These are phyloP conservation scores for Neospermospora avenae DNA, from an alignment of 2,329 filamentous ascomycete genomes.

Conservation along the genomic window DNA sequence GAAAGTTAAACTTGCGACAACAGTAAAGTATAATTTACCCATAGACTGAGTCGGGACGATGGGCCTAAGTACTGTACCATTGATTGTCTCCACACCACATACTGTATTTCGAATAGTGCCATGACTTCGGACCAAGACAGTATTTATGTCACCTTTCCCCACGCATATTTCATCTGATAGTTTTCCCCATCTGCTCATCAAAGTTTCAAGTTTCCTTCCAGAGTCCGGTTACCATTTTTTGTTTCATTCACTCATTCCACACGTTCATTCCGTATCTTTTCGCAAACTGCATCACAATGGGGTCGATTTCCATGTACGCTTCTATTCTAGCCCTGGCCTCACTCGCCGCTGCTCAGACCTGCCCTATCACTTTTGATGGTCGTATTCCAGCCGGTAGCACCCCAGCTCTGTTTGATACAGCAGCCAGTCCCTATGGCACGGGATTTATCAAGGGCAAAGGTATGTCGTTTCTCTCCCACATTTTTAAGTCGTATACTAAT, in stretches of 20 bases:
- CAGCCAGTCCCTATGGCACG: constrained; percentile 47
- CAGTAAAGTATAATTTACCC: constrained; percentile 9
- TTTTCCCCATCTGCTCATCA: neutral
- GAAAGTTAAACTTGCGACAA: neutral
- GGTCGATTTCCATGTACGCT: constrained; percentile 13
- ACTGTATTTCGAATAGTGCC: neutral
- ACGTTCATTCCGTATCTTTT: neutral
- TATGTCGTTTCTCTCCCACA: constrained; percentile 17
- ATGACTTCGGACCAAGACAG: neutral
- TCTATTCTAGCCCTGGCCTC: constrained; percentile 19
- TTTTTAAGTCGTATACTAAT: constrained; percentile 2
- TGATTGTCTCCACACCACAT: neutral
- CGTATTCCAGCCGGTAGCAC: constrained; percentile 41
- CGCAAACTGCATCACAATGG: constrained; percentile 4
- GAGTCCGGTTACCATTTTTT: neutral
- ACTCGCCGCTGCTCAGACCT: constrained; percentile 33
- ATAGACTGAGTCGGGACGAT: constrained; percentile 6
- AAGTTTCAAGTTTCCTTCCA: neutral
- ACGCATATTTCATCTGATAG: neutral
- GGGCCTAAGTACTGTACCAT: neutral
- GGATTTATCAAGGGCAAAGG: constrained; percentile 50
- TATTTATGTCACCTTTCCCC: constrained; percentile 2
- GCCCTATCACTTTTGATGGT: constrained; percentile 45
- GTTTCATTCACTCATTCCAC: neutral
- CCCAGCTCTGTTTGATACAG: constrained; percentile 41